Base-by-base conservation (phyloP, 768 basidiomycete genomes). In the Rhodotorula sphaerocarpa region DNA sequence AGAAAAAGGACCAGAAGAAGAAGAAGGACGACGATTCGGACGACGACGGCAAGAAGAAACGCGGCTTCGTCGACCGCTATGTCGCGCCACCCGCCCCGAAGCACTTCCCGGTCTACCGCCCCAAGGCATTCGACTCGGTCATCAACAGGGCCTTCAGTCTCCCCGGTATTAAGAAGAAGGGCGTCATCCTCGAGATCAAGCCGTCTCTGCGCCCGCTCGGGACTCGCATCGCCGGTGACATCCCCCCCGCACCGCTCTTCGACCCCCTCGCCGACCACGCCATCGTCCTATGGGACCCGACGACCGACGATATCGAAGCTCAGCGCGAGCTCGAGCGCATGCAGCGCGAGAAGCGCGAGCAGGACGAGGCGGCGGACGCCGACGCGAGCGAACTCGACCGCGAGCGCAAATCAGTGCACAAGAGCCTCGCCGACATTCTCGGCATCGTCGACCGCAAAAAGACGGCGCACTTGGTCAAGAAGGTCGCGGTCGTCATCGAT, bases 261-360 rank as follows among this genome's bases (percentile, higher is more conserved):
- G 90, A 99, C 74, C 95, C 92, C 2, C 92, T 99, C 88, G 84
- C 87, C 53, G 91, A 97, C 70, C 92, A 96, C 75, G 91, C 93
- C 1, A 95, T 99, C 63, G 93, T 99, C 5, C 77, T 96, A 20
- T 99, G 89, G 73, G 95, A 97, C 71, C 95, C 95, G 1, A 97
- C 95, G 0, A 84, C 93, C 50, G 91, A 99, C 73, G 86, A 88
- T 72, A 78, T 86, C 67, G 90, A 92, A 75, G 90, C 90, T 1
- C 87, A 90, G 72, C 87, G 90, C 71, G 90, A 90, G 73, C 80
- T 80, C 70, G 83, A 79, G 73, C 85, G 84, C 61, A 79, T 87
- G 42, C 82, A 85, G 71, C 7, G 12, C 16, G 83, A 86, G 71
- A 86, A 87, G 71, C 82, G 79, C 36, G 86, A 82, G 72, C 80